phyloP scores from a whole-genome alignment of 1,284 basidiomycete genomes.

The Marasmius fiardii region DNA sequence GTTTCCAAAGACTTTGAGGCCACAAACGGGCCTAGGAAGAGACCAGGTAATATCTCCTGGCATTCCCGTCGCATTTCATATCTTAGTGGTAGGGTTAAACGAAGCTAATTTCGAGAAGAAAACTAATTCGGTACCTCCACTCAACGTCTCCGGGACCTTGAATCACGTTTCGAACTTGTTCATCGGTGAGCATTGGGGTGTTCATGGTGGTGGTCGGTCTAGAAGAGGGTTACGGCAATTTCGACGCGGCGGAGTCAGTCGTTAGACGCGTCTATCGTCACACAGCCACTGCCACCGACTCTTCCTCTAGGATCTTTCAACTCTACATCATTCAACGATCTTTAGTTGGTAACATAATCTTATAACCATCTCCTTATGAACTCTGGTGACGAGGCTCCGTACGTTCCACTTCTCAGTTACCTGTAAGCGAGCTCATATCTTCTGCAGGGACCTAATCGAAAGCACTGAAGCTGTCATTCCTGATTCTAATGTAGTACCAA shows the following conservation, averaged over 20 bases:
- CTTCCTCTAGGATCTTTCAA: too few relatives aligned
- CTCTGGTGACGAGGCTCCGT: slow-evolving; percentile 48
- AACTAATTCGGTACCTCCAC: slow-evolving; percentile 54
- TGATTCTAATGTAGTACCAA: slow-evolving; percentile 6
- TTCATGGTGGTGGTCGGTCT: slow-evolving; percentile 12
- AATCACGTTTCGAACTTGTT: slow-evolving; percentile 60
- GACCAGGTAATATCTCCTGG: slow-evolving; percentile 85
- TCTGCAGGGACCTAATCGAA: slow-evolving; percentile 45
- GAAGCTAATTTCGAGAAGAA: background rate
- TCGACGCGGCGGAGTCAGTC: background rate
- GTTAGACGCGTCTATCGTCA: background rate
- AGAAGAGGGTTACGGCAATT: background rate
- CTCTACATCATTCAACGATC: too few relatives aligned
- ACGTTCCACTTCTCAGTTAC: slow-evolving; percentile 21
- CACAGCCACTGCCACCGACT: slow-evolving; percentile 2
- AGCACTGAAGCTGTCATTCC: slow-evolving; percentile 14
- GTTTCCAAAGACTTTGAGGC: slow-evolving; percentile 76
- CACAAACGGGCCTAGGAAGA: slow-evolving; percentile 86
- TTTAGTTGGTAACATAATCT: too few relatives aligned
- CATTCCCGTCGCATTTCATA: slow-evolving; percentile 95
- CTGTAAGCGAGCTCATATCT: slow-evolving; percentile 4
- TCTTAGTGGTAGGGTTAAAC: slow-evolving; percentile 34
- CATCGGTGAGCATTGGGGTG: slow-evolving; percentile 31
- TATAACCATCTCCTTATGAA: slow-evolving; percentile 18
- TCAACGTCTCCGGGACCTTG: slow-evolving; percentile 76